Evolutionary conservation across 148 eudicot species (phyloP), one percentile per base, ranked within the genome.

Genomic region (Fagopyrum esculentum): DNA sequence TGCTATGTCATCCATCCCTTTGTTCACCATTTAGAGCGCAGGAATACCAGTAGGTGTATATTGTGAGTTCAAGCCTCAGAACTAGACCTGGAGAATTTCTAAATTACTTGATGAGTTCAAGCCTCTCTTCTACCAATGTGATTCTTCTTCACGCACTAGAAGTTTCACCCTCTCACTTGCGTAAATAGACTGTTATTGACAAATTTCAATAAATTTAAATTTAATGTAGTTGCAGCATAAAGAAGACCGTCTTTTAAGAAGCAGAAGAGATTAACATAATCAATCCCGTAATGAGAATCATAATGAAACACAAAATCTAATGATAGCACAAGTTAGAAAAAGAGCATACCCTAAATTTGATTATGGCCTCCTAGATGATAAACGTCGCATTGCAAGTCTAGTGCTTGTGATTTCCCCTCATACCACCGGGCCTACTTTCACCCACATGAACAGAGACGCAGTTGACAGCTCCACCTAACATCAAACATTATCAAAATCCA

Each of bases 351-450:
- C 98, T 83, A 73, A 94, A 90, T 82, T 85, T 79, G 72, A 90
- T 84, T 78, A 80, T 87, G 56, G 98, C 97, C 15, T 97, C 98
- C 97, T 97, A 94, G 72, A 94, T 83, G 69, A 94, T 79, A 71
- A 94, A 88, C 6, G 98, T 94, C 88, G 91, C 98, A 68, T 94
- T 94, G 81, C 96, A 88, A 44, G 87, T 82, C 64, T 87, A 75
- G 73, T 94, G 98, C 71, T 97, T 91, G 77, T 94, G 97, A 84
- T 94, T 94, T 54, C 98, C 98, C 72, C 98, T 87, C 54, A 87
- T 16, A 43, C 82, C 85, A 77, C 96, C 93, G 0, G 98, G 96
- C 61, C 84, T 81, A 76, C 91, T 94, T 82, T 91, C 97, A 47
- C 98, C 98, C 66, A 86, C 73, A 84, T 91, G 98, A 85, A 81